phyloP scores from a whole-genome alignment of 2,329 filamentous ascomycete genomes.

The Cercospora berteroae region DNA sequence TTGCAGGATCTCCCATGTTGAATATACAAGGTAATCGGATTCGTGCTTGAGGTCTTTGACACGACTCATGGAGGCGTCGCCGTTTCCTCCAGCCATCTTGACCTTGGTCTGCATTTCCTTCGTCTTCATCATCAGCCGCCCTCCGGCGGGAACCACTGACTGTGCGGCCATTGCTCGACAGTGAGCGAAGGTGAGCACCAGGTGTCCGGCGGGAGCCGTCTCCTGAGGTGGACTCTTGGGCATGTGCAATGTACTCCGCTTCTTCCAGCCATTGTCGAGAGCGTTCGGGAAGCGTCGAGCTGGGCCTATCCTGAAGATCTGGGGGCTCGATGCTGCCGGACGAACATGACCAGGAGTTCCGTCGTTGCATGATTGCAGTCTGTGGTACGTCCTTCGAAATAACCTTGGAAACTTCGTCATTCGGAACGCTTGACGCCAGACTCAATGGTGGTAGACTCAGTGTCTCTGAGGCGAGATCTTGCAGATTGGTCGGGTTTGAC shows the following conservation, averaged over 20 bases:
- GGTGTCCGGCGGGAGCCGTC: not conserved
- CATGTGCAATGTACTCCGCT: not conserved
- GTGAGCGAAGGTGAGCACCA: not conserved
- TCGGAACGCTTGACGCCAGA: too few species aligned
- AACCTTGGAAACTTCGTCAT: not conserved
- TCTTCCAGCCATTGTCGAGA: not conserved
- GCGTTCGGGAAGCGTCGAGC: not conserved
- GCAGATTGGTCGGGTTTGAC: not conserved
- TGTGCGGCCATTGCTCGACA: not conserved
- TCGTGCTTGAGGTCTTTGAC: not conserved
- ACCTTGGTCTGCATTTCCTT: not conserved
- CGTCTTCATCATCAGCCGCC: not conserved
- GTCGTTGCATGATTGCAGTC: not conserved
- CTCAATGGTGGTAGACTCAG: not conserved
- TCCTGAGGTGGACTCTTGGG: not conserved
- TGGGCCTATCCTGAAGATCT: not conserved
- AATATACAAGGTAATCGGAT: not conserved
- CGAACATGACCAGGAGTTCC: not conserved
- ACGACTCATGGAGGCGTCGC: not conserved
- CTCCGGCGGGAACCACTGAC: not conserved
- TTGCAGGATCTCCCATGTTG: not conserved
- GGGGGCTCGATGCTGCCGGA: not conserved
- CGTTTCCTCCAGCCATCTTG: not conserved
- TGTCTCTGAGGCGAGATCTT: not conserved
- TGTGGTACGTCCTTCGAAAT: not conserved